Evolutionary conservation across 495 filamentous ascomycete species (phyloP).

Genomic region (Penicillium herquei): DNA sequence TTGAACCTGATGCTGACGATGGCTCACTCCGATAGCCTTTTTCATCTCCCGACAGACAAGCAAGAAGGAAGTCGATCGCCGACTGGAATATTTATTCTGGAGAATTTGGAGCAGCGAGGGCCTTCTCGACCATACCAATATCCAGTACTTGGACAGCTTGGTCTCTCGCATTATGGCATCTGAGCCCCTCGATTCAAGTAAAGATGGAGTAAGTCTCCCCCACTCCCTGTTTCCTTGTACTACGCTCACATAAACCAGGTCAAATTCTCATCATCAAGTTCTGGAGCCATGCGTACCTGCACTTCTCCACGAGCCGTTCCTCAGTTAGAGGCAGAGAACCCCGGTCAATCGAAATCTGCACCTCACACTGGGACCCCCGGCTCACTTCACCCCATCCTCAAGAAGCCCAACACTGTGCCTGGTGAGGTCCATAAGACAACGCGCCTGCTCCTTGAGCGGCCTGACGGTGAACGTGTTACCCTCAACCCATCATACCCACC

Average conservation of each 20-base stretch:
- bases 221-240: background rate
- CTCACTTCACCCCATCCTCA: slow-evolving; percentile 38
- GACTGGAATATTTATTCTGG: slow-evolving; percentile 57
- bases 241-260: background rate
- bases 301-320: slow-evolving; percentile 2
- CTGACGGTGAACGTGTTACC: slow-evolving; percentile 29
- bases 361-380: slow-evolving; percentile 1
- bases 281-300: background rate
- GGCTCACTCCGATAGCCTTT: slow-evolving; percentile 34
- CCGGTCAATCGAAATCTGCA: slow-evolving; percentile 2
- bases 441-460: slow-evolving; percentile 30
- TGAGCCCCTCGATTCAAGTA: slow-evolving; percentile 3
- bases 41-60: slow-evolving; percentile 34
- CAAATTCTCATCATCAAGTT: slow-evolving; percentile 1
- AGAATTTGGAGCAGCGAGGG: slow-evolving; percentile 44
- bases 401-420: slow-evolving; percentile 29
- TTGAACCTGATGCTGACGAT: background rate
- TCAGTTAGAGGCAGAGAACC: background rate
- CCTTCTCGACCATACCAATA: slow-evolving; percentile 26
- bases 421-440: slow-evolving; percentile 34
- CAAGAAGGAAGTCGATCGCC: slow-evolving; percentile 36
- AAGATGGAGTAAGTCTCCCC: background rate
- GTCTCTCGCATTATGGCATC: slow-evolving; percentile 40
- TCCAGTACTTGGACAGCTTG: slow-evolving; percentile 36
- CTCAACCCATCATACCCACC: slow-evolving; percentile 34